Conservation (phyloP, 2,329 filamentous ascomycete genomes). For the Curvularia lunata region DNA sequence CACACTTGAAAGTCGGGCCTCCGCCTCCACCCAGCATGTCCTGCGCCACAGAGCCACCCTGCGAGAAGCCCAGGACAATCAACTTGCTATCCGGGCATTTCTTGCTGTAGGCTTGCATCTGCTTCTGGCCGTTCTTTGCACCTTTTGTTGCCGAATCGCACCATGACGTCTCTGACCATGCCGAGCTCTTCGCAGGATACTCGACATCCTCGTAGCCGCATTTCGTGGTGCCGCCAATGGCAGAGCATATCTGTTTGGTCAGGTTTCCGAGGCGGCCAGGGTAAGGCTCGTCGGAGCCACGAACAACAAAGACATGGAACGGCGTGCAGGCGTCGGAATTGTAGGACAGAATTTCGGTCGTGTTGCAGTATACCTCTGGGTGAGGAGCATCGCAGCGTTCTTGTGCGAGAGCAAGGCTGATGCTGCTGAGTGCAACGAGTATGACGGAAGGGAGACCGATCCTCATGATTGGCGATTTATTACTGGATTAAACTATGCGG, state of each 20-base stretch:
- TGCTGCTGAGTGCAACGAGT: slow-evolving; percentile 15
- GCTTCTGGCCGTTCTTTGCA: slow-evolving; percentile 30
- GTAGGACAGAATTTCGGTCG: slow-evolving; percentile 32
- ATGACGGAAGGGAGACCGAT: slow-evolving; percentile 11
- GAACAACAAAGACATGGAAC: slow-evolving; percentile 36
- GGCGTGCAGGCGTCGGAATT: slow-evolving; percentile 31
- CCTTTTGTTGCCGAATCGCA: slow-evolving; percentile 36
- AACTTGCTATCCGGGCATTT: slow-evolving; percentile 39
- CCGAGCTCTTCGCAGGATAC: slow-evolving; percentile 37
- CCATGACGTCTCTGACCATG: slow-evolving; percentile 33
- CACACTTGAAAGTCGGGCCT: slow-evolving; percentile 33
- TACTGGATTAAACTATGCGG: not conserved
- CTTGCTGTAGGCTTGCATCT: slow-evolving; percentile 33
- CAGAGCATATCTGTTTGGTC: slow-evolving; percentile 28
- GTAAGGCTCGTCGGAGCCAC: slow-evolving; percentile 40
- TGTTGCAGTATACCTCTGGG: slow-evolving; percentile 30
- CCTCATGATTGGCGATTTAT: slow-evolving; percentile 20
- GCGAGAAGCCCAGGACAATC: slow-evolving; percentile 35
- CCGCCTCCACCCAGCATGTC: slow-evolving; percentile 42
- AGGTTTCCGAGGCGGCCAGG: slow-evolving; percentile 37
- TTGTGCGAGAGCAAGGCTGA: slow-evolving; percentile 24
- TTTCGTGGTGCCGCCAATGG: slow-evolving; percentile 23
- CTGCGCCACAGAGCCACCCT: slow-evolving; percentile 35
- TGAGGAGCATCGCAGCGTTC: slow-evolving; percentile 34
- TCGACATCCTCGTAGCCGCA: slow-evolving; percentile 38